phyloP scores from a whole-genome alignment of 1,284 basidiomycete species.

The Papiliotrema fonsecae region DNA sequence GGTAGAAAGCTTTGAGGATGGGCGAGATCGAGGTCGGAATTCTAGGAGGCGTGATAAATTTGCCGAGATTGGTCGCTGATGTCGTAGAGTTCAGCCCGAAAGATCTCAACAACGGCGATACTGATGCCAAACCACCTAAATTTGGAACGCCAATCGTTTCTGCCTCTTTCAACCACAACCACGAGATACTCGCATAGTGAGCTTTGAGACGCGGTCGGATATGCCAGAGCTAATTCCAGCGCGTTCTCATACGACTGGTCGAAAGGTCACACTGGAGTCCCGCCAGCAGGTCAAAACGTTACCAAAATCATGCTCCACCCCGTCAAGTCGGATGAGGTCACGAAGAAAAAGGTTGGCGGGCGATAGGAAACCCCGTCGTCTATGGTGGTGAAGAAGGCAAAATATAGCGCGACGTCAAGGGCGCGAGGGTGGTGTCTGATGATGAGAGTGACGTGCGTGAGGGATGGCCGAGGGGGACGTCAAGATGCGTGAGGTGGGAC shows the following conservation, averaged over 20 bases:
- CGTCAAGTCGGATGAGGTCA: conserved; percentile 83
- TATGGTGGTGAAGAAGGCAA: background rate
- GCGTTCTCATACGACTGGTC: conserved; percentile 85
- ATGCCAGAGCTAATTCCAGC: conserved; percentile 14
- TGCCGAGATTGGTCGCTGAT: too few relatives aligned
- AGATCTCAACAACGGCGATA: conserved; percentile 65
- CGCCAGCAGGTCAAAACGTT: conserved; percentile 58
- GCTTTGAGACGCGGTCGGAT: conserved; percentile 13
- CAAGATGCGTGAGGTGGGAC: too few relatives aligned
- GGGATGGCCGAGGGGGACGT: too few relatives aligned
- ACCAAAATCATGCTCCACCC: conserved; percentile 88
- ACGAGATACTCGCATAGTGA: conserved; percentile 78
- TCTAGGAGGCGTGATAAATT: too few relatives aligned
- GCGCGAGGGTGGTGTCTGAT: background rate
- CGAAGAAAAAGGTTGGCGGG: conserved; percentile 40
- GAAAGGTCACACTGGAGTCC: conserved; percentile 82
- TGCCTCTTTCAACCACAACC: conserved; percentile 75
- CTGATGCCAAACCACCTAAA: conserved; percentile 57
- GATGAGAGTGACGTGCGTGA: too few relatives aligned
- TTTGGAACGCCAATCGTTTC: conserved; percentile 49
- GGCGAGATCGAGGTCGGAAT: too few relatives aligned
- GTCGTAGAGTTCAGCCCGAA: conserved; percentile 26
- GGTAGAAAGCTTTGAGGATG: background rate
- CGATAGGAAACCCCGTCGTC: background rate
- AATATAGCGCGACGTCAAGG: background rate